Percentiles rank a stretch among this genome's conserved stretches.
phyloP scores from a whole-genome alignment of 768 basidiomycete species.

The Rossbeevera mucosa region DNA sequence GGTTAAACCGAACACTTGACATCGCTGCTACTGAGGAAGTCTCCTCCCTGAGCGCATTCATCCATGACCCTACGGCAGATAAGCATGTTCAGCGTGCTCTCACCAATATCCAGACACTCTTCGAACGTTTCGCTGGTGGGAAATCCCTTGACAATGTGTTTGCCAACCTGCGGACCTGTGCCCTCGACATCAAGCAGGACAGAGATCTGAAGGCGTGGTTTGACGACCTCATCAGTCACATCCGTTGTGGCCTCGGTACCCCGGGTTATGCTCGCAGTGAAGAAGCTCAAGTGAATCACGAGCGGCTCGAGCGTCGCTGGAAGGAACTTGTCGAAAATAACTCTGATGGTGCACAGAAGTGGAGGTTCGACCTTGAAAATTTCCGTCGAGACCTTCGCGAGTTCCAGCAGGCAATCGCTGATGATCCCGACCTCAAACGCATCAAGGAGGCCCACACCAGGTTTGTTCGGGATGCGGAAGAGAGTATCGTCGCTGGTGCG shows the following conservation, averaged over 20 bases:
- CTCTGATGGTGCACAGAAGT: slow-evolving; percentile 40
- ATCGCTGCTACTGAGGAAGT: slow-evolving; percentile 41
- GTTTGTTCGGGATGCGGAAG: slow-evolving; percentile 47
- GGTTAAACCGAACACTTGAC: slow-evolving; percentile 50
- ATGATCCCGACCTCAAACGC: slow-evolving; percentile 47
- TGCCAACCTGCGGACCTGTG: slow-evolving; percentile 37
- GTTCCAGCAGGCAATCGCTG: slow-evolving; percentile 42
- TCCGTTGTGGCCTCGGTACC: slow-evolving; percentile 44
- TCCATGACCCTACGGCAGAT: slow-evolving; percentile 59
- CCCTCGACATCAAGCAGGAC: slow-evolving; percentile 50
- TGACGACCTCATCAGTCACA: slow-evolving; percentile 46
- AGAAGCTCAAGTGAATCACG: slow-evolving; percentile 36
- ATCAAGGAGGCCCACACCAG: slow-evolving; percentile 45
- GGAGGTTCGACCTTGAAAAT: slow-evolving; percentile 45
- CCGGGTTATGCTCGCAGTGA: slow-evolving; percentile 51
- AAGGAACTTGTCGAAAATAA: slow-evolving; percentile 42
- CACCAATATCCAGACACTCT: slow-evolving; percentile 32
- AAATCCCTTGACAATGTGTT: slow-evolving; percentile 50
- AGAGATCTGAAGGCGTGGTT: slow-evolving; percentile 49
- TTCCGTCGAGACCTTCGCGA: slow-evolving; percentile 43
- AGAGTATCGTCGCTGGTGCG: slow-evolving; percentile 36
- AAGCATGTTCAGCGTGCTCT: slow-evolving; percentile 57
- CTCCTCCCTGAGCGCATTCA: slow-evolving; percentile 49
- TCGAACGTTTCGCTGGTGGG: slow-evolving; percentile 49
- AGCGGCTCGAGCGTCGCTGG: slow-evolving; percentile 50